These are phyloP conservation scores for Skeletonema grethae DNA, from an alignment of 108 stramenopile species.

Conservation along the genomic window DNA sequence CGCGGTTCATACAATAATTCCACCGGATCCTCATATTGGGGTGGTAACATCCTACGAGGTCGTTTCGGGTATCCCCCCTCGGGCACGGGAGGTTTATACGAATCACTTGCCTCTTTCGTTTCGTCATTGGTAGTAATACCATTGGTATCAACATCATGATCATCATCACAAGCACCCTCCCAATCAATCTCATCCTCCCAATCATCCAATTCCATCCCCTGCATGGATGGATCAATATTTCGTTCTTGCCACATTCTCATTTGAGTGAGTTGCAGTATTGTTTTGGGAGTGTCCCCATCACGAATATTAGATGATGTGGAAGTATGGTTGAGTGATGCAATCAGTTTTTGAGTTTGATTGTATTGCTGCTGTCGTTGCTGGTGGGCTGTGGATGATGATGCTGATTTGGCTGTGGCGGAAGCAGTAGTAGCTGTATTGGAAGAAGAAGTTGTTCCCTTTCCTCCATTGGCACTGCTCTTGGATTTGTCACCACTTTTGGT, in stretches of 20 bases:
- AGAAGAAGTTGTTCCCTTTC: not conserved
- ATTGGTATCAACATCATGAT: not conserved
- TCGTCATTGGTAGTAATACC: slow-evolving; percentile 3
- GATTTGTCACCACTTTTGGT: slow-evolving; percentile 5
- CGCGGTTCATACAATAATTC: slow-evolving; percentile 51
- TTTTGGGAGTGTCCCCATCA: slow-evolving; percentile 34
- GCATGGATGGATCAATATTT: slow-evolving; percentile 55
- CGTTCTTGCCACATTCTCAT: slow-evolving; percentile 45
- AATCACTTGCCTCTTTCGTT: slow-evolving; percentile 3
- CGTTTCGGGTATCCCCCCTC: slow-evolving; percentile 32
- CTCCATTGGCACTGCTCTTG: slow-evolving; percentile 2
- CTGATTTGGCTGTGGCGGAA: not conserved
- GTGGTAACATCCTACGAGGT: slow-evolving; percentile 7
- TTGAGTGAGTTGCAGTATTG: slow-evolving; percentile 26
- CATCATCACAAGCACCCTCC: slow-evolving; percentile 58
- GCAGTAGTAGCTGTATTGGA: too few species aligned
- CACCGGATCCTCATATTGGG: slow-evolving; percentile 30
- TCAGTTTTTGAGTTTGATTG: not conserved
- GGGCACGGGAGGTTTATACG: slow-evolving; percentile 27
- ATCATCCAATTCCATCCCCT: slow-evolving; percentile 73
- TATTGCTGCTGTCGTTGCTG: slow-evolving; percentile 4
- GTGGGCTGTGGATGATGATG: not conserved
- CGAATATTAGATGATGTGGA: slow-evolving; percentile 1
- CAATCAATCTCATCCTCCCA: slow-evolving; percentile 87
- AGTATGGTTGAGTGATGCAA: not conserved